phyloP scores from a whole-genome alignment of 2,329 filamentous ascomycete genomes.

The Pseudomassariella vexata region DNA sequence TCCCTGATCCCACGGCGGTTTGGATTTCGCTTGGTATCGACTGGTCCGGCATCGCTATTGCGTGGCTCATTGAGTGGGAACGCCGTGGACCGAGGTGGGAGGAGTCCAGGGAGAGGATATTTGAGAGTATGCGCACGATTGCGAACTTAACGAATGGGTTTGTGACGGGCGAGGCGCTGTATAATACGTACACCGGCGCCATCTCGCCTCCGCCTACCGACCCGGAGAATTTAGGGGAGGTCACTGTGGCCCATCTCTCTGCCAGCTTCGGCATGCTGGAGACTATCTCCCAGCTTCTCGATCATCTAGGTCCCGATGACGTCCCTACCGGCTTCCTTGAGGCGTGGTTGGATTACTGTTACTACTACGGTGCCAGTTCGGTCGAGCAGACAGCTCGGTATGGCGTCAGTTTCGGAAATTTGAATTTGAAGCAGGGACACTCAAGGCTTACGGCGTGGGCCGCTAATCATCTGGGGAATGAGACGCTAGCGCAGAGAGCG shows the following conservation, averaged over 20 bases:
- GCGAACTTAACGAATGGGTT: constrained; percentile 52
- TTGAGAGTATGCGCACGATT: constrained; percentile 42
- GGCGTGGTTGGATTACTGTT: constrained; percentile 55
- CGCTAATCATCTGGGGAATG: constrained; percentile 36
- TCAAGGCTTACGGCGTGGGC: constrained; percentile 53
- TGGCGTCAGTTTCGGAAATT: constrained; percentile 39
- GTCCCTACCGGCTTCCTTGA: constrained; percentile 42
- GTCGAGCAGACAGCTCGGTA: constrained; percentile 48
- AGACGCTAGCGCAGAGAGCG: constrained; percentile 40
- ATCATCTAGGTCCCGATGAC: constrained; percentile 39
- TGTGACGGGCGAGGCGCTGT: constrained; percentile 48
- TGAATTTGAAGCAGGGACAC: constrained; percentile 49
- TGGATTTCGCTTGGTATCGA: constrained; percentile 43
- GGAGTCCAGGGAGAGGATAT: constrained; percentile 44
- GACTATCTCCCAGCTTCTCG: constrained; percentile 48
- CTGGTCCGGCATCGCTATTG: constrained; percentile 50
- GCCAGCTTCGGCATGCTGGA: constrained; percentile 55
- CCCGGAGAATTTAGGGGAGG: constrained; percentile 41
- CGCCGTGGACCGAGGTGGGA: constrained; percentile 47
- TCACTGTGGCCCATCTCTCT: constrained; percentile 49
- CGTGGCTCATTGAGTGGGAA: constrained; percentile 57
- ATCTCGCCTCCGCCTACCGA: constrained; percentile 48
- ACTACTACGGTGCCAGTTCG: constrained; percentile 45
- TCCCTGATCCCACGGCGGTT: constrained; percentile 2
- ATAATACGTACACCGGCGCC: constrained; percentile 41